phyloP scores from a whole-genome alignment of 2,329 filamentous ascomycete genomes.

The Pestalotiopsis sp. region DNA sequence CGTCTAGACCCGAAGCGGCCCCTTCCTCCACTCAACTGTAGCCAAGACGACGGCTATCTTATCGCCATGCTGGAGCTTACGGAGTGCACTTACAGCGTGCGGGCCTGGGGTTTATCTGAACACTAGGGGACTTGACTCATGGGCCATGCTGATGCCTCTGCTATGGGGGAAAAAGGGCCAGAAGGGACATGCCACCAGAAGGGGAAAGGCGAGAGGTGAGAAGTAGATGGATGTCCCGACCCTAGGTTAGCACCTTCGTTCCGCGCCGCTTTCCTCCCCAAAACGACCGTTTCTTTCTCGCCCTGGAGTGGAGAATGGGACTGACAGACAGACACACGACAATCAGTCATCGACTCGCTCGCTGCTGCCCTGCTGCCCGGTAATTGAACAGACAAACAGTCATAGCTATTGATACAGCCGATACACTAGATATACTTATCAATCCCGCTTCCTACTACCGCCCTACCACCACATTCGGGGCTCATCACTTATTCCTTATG shows the following conservation, averaged over 20 bases:
- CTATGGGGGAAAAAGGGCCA: background rate
- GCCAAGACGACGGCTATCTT: constrained; percentile 3
- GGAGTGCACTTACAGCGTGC: too few relatives aligned
- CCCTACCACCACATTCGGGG: background rate
- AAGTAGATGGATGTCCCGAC: background rate
- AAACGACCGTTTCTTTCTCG: background rate
- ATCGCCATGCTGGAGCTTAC: background rate
- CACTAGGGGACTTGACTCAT: background rate
- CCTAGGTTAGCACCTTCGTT: background rate
- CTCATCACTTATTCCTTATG: background rate
- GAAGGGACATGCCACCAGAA: background rate
- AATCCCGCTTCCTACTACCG: background rate
- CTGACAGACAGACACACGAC: background rate
- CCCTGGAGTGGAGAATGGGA: background rate
- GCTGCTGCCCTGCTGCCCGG: background rate
- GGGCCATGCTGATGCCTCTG: background rate
- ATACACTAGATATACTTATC: background rate
- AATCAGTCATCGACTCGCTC: background rate
- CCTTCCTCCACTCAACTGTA: background rate
- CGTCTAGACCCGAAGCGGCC: background rate
- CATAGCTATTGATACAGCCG: constrained; percentile 1
- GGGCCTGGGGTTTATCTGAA: background rate
- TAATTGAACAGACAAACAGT: background rate
- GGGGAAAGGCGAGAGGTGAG: background rate
- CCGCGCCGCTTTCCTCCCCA: background rate